phyloP scores from a whole-genome alignment of 345 rosid genomes.

The Abelmoschus esculentus region DNA sequence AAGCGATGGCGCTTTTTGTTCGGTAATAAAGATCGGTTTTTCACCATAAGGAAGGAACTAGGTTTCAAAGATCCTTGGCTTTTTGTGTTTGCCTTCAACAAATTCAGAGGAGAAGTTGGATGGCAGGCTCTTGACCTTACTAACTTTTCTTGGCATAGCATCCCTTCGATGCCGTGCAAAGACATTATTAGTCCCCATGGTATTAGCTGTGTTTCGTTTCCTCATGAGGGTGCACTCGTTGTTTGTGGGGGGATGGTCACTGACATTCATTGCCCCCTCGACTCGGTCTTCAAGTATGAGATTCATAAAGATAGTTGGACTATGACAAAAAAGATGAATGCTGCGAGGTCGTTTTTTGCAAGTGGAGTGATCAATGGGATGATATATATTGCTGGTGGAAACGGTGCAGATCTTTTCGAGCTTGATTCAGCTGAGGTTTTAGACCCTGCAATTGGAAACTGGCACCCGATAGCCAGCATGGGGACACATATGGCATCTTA shows the following conservation, averaged over 20 bases:
- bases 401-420: conserved; percentile 57
- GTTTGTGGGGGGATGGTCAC: conserved; percentile 70
- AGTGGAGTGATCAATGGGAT: conserved; percentile 60
- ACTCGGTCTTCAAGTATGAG: conserved; percentile 72
- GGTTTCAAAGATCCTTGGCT: conserved; percentile 85
- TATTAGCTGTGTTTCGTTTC: conserved; percentile 55
- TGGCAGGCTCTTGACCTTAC: conserved; percentile 79
- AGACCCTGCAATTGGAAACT: conserved; percentile 53
- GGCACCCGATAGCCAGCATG: conserved; percentile 60
- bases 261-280: conserved; percentile 72
- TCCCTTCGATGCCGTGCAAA: conserved; percentile 77
- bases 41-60: conserved; percentile 53
- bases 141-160: conserved; percentile 68
- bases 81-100: conserved; percentile 64
- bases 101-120: conserved; percentile 65
- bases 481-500: conserved; percentile 74
- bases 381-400: conserved; percentile 90
- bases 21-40: conserved; percentile 59
- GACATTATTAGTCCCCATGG: conserved; percentile 78
- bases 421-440: conserved; percentile 71
- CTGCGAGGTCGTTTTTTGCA: conserved; percentile 72
- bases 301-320: conserved; percentile 77
- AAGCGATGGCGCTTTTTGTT: conserved; percentile 74
- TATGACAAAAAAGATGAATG: conserved; percentile 51
- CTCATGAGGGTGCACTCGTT: conserved; percentile 53